Base-by-base conservation (phyloP, 768 basidiomycete species). In the Psilocybe azurescens region DNA sequence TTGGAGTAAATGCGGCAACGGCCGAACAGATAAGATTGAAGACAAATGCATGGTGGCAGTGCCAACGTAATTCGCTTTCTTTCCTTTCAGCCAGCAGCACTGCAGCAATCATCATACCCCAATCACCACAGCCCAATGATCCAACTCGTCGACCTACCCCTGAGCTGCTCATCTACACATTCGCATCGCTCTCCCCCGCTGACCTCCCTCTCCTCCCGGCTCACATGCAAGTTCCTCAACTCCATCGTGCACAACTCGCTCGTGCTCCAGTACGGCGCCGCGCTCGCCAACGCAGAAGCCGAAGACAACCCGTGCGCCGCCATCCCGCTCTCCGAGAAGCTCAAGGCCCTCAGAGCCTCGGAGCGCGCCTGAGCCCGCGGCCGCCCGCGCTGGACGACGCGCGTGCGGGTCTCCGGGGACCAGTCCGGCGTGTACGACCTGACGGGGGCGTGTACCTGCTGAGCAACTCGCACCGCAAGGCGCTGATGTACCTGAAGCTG, bases 361-460 rank as follows among this genome's bases (percentile, higher is more conserved):
- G 74, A 78, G 49, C 59, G 67, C 0, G 73, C 76, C 0, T 83
- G 80, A 79, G 29, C 61, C 2, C 56, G 62, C 7, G 58, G 75
- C 7, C 41, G 62, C 11, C 63, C 74, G 1, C 62, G 67, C 5
- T 79, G 76, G 53, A 63, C 63, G 1, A 67, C 57, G 30, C 61
- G 56, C 0, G 64, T 80, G 11, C 61, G 68, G 20, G 72, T 79
- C 9, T 57, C 61, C 1, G 73, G 76, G 51, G 41, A 49, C 1
- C 67, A 75, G 0, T 77, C 73, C 3, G 77, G 78, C 5, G 79
- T 83, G 32, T 82, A 81, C 53, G 80, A 83, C 59, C 72, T 83
- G 11, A 74, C 75, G 0, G 78, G 75, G 79, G 80, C 1, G 66
- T 77, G 1, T 83, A 79, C 65, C 61, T 83, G 14, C 69, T 80